Percentiles rank a stretch among this genome's conserved stretches.
Evolutionary conservation across 495 filamentous ascomycete species (phyloP).

Genomic region (Rhypophila decipiens): DNA sequence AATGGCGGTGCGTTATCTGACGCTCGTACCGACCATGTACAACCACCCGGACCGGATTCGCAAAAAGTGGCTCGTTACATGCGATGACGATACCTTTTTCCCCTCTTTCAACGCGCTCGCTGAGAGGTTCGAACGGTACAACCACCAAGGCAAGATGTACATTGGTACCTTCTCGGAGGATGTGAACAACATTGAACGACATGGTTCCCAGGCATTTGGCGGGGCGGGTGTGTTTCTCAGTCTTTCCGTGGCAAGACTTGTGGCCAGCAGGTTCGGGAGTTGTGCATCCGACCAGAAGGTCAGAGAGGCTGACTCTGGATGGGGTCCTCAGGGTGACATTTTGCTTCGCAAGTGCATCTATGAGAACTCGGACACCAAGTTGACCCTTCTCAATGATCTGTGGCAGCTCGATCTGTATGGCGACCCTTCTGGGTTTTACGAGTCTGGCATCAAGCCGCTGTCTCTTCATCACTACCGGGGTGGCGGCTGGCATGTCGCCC

Average conservation of each 20-base stretch:
- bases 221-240: constrained; percentile 65
- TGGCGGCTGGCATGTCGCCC: constrained; percentile 51
- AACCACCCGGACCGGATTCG: constrained; percentile 44
- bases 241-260: constrained; percentile 55
- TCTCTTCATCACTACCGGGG: constrained; percentile 60
- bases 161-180: constrained; percentile 63
- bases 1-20: constrained; percentile 48
- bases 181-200: constrained; percentile 49
- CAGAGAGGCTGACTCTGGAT: constrained; percentile 45
- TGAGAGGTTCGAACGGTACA: constrained; percentile 36
- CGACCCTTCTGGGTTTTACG: constrained; percentile 57
- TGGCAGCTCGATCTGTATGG: constrained; percentile 58
- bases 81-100: constrained; percentile 74
- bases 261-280: constrained; percentile 54
- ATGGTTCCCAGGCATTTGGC: constrained; percentile 61
- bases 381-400: constrained; percentile 53
- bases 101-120: constrained; percentile 54
- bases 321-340: constrained; percentile 55
- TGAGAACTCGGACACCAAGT: constrained; percentile 44
- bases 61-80: constrained; percentile 58
- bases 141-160: constrained; percentile 48
- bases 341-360: constrained; percentile 59
- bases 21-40: constrained; percentile 48
- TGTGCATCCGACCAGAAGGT: constrained; percentile 45
- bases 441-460: constrained; percentile 51